Percentiles rank a stretch among this genome's conserved stretches.
Evolutionary conservation across 2,329 filamentous ascomycete genomes (phyloP).

Genomic region (Xylaria sp.): DNA sequence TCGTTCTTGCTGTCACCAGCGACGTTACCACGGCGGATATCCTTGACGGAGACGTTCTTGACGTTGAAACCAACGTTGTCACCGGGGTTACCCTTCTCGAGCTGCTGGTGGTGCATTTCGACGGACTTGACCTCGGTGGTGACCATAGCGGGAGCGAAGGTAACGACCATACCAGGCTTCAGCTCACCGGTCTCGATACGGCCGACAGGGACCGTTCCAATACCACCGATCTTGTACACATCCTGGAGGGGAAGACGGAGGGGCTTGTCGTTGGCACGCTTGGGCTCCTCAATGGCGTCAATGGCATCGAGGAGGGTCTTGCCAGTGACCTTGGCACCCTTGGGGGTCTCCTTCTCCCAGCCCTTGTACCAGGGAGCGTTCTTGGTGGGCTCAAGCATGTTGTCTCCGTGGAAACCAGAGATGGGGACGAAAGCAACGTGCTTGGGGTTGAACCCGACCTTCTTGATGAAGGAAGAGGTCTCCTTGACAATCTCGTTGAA

Average conservation of each 20-base stretch:
- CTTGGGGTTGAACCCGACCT: slow-evolving; percentile 99
- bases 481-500: slow-evolving; percentile 99
- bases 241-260: slow-evolving; percentile 99
- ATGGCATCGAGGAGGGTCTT: slow-evolving; percentile 99
- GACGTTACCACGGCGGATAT: slow-evolving; percentile 99
- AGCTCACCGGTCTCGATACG: slow-evolving; percentile 99
- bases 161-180: slow-evolving; percentile 93
- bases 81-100: slow-evolving; percentile 92
- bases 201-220: slow-evolving; percentile 99
- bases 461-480: slow-evolving; percentile 99
- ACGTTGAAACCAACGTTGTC: slow-evolving; percentile 99
- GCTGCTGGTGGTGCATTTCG: slow-evolving; percentile 99
- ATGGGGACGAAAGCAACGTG: slow-evolving; percentile 97
- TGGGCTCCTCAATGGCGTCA: slow-evolving; percentile 91
- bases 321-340: slow-evolving; percentile 83
- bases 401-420: slow-evolving; percentile 99
- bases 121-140: slow-evolving; percentile 99
- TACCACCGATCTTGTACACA: slow-evolving; percentile 99
- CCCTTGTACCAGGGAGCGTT: slow-evolving; percentile 99
- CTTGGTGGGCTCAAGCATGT: slow-evolving; percentile 91
- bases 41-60: slow-evolving; percentile 99
- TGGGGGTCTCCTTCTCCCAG: slow-evolving; percentile 92
- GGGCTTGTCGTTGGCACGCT: slow-evolving; percentile 97
- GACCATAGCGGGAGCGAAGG: slow-evolving; percentile 97
- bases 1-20: slow-evolving; percentile 99